Evolutionary conservation across 768 basidiomycete genomes (phyloP), one percentile per base, ranked within the genome.

Genomic region (Epithele typhae): DNA sequence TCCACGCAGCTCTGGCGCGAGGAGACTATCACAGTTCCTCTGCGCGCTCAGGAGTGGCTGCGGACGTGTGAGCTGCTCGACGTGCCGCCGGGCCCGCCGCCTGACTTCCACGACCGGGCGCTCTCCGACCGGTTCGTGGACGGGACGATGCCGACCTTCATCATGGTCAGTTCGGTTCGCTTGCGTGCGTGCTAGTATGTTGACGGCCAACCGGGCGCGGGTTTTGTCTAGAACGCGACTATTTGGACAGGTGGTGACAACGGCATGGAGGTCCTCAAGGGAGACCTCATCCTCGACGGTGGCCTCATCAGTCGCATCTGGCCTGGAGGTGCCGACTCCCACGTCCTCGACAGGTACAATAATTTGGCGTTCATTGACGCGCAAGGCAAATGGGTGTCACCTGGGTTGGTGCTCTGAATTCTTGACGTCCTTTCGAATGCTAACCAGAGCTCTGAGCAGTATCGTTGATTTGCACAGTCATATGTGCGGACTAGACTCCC

Each of bases 191-290:
- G n/a, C n/a, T n/a, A n/a, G n/a, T n/a, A n/a, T n/a, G n/a, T n/a
- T n/a, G n/a, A n/a, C n/a, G n/a, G n/a, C n/a, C n/a, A n/a, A n/a
- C 14, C 2, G 7, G 8, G 17, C 15, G 18, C 19, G 19, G 36
- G 1, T 10, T 33, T 5, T 5, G 24, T 52, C 19, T 43, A 59
- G 61, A 87, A 91, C 52, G 91, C 82, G 19, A 87, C 72, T 23
- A 76, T 95, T 52, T 94, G 92, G 92, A 93, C 90, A 1, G 89
- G 90, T 5, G 61, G 64, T 21, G 59, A 79, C 22, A 79, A 85
- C 35, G 90, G 90, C 1, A 78, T 79, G 1, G 71, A 84, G 49
- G 72, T 91, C 22, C 43, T 88, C 32, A 63, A 64, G 5, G 84
- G 79, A 1, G 85, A 87, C 49, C 66, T 94, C 10, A 69, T 88